Conservation (phyloP, 2,329 filamentous ascomycete genomes). For the Colletotrichum liriopes region DNA sequence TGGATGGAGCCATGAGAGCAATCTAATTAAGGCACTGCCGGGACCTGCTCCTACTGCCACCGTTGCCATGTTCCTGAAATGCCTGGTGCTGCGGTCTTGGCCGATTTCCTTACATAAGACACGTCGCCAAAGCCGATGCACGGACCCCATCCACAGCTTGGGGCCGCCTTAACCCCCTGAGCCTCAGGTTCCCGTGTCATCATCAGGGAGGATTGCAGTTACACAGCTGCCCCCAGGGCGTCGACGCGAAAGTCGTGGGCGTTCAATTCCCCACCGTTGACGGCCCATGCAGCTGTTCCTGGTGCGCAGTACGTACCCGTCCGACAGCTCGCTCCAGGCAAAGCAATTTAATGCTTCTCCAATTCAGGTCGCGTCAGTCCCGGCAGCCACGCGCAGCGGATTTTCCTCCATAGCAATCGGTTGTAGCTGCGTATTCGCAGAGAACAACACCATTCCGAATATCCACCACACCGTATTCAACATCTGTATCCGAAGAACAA, state of each 20-base stretch:
- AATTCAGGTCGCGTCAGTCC: constrained; percentile 15
- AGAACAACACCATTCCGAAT: constrained; percentile 1
- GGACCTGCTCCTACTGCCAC: neutral
- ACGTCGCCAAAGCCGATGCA: neutral
- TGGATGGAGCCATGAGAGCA: constrained; percentile 17
- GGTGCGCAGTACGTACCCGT: constrained; percentile 4
- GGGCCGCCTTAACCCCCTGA: neutral
- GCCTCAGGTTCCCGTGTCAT: neutral
- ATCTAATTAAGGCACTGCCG: neutral
- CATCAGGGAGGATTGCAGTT: neutral
- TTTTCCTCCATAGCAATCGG: neutral
- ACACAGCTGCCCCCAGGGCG: neutral
- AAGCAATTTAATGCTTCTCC: constrained; percentile 15
- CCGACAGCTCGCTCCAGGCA: neutral
- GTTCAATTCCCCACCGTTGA: neutral
- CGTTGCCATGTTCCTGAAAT: constrained; percentile 21
- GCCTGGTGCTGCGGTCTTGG: neutral
- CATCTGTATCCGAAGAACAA: neutral
- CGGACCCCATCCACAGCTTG: neutral
- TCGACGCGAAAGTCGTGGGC: neutral
- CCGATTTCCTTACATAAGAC: neutral
- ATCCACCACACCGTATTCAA: neutral
- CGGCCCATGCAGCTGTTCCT: constrained; percentile 1
- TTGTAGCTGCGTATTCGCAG: constrained; percentile 1
- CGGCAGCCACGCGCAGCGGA: constrained; percentile 3